Base-by-base conservation (phyloP, 169 alveolate genomes). In the Theileria orientalis region DNA sequence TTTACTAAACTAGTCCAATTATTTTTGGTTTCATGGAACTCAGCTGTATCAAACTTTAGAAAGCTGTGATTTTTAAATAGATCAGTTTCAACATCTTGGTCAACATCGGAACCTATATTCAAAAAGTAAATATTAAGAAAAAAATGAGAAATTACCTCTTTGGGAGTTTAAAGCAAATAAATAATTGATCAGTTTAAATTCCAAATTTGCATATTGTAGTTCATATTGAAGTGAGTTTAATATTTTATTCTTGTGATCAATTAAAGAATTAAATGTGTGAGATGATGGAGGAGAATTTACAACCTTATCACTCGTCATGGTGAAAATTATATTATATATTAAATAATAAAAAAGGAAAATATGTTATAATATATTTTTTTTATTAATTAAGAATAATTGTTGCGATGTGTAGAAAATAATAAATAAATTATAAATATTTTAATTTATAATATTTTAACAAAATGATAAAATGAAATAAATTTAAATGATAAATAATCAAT, bases 201-300 rank as follows among this genome's bases (percentile, higher is more conserved):
- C 87, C 44, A 71, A 16, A 8, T 70, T 32, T 14, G 87, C 68
- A 63, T 79, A 51, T 11, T 25, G 40, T 16, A 44, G 33, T 30
- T 79, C 87, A 19, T 79, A 32, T 19, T 52, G 47, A 23, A 79
- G 16, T 6, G 83, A 77, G 1, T 42, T 37, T 11, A 79, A 44
- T 7, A 73, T 11, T 29, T 79, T 66, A 16, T 63, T 70, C 52
- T 79, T 79, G 33, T 68, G 71, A 16, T 32, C 32, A 0, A 67
- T 61, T 1, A 79, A 72, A 40, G 77, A 25, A 23, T 70, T 23
- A 49, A 79, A 64, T 16, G 82, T 77, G 23, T 60, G 42, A 21
- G 73, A 49, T 2, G 83, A 46, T 0, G 49, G 56, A 23, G 72
- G 71, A 0, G 54, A 61, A 40, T 0, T 27, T 14, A 8, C 27